Evolutionary conservation across 495 filamentous ascomycete species (phyloP), one percentile per base, ranked within the genome.

Genomic region (Penicillium longicatenatum): DNA sequence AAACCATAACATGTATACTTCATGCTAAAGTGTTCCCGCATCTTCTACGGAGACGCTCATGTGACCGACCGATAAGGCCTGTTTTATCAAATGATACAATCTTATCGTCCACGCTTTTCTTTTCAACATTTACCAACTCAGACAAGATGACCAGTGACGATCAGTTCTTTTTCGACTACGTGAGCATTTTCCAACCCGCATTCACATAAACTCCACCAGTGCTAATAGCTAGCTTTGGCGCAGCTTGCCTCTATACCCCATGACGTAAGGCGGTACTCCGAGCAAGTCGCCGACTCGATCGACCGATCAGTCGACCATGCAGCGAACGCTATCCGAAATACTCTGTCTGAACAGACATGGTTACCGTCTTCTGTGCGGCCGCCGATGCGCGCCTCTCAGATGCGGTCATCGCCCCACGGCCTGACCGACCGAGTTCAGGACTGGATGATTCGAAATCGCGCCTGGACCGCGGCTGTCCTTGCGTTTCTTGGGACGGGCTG

Each of bases 301-400:
- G 89, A 97, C 67, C 79, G 80, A 44, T 81, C 90, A 49, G 84
- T 93, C 69, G 90, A 96, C 61, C 70, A 79, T 51, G 84, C 87
- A 33, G 86, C 92, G 20, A 75, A 73, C 12, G 71, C 70, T 21
- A 66, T 94, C 31, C 79, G 87, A 57, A 84, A 90, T 39, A 75
- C 81, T 0, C 69, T 93, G 39, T 80, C 85, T 1, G 70, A 82
- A 17, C 80, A 86, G 51, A 67, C 79, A 64, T 93, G 90, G 89
- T 72, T 93, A 12, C 89, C 89, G 45, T 78, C 87, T 21, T 81
- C 78, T 50, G 79, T 87, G 26, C 82, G 84, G 17, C 90, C 89
- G 29, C 54, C 62, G 17, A 79, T 79, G 3, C 76, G 78, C 16
- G 75, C 79, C 3, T 71, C 77, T 9, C 78, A 80, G 22, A 64